These are phyloP conservation scores for Pugionium dolabratum DNA, from an alignment of 345 rosid species.

Conservation along the genomic window DNA sequence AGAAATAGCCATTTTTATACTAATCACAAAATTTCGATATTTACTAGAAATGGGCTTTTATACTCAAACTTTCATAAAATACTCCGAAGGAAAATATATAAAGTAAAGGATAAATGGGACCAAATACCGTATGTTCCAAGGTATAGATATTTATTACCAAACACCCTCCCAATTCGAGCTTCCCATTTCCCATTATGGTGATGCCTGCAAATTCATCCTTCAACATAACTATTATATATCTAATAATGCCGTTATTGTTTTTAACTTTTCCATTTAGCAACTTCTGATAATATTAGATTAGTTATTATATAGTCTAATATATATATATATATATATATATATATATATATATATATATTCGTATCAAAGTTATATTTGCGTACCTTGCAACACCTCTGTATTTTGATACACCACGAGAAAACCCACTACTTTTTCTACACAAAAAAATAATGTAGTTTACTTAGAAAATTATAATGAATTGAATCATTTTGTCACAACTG, in stretches of 20 bases:
- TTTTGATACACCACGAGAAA: slow-evolving; percentile 93
- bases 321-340: not conserved
- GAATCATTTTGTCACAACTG: too few species aligned
- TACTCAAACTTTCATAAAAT: slow-evolving; percentile 11
- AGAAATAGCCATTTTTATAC: too few species aligned
- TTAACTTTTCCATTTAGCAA: slow-evolving; percentile 9
- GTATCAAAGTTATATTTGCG: slow-evolving; percentile 10
- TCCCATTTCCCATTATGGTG: slow-evolving; percentile 88
- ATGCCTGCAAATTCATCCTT: slow-evolving; percentile 55
- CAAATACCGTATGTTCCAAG: slow-evolving; percentile 65
- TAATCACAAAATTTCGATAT: slow-evolving; percentile 10
- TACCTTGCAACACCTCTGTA: slow-evolving; percentile 97
- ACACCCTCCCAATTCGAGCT: slow-evolving; percentile 75
- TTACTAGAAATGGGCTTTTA: not conserved
- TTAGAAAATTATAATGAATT: not conserved
- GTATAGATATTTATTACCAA: slow-evolving; percentile 76
- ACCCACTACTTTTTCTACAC: slow-evolving; percentile 89
- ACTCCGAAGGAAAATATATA: not conserved
- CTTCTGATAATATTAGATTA: not conserved
- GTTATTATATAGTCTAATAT: too few species aligned
- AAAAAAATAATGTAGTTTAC: slow-evolving; percentile 1
- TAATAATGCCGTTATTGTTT: too few species aligned
- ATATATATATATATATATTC: too few species aligned
- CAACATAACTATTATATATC: too few species aligned
- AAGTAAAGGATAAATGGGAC: slow-evolving; percentile 1